Base-by-base conservation (phyloP, 2,329 filamentous ascomycete species). In the Cladophialophora immunda region DNA sequence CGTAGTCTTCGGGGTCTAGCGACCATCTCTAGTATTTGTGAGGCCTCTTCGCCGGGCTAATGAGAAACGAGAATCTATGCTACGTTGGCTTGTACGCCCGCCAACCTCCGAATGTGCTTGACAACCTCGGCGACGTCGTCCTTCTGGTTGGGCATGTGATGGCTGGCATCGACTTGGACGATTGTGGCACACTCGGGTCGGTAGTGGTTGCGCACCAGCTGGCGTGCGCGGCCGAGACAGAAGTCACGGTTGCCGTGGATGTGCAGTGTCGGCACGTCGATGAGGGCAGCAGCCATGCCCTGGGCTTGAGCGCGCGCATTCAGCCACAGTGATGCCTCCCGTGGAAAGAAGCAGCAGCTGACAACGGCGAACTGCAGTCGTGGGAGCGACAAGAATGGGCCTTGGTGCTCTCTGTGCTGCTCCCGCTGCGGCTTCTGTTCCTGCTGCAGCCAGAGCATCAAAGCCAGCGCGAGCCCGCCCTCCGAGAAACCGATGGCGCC, bases 391-490 rank as follows among this genome's bases (percentile, higher is more conserved):
- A 27, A 27, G 53, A 61, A n/a, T 22, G 8, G 41, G n/a, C 8
- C 41, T 11, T 22, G n/a, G 2, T 22, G 41, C n/a, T 47, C 41
- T 47, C 17, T 15, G 17, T 22, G 25, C 17, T 62, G 56, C 38
- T 64, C 6, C 32, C 27, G 52, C 25, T 58, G 60, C 27, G 58
- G 13, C 5, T 17, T 50, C 25, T 63, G 60, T 29, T 63, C 60
- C 60, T 63, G 62, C 50, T 64, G 62, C 8, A 61, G 57, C 62
- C 62, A 64, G 13, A 64, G 62, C 62, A 64, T 62, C 34, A 60
- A 11, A 30, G 62, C 60, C 62, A 61, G 55, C 62, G 62, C 62
- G 34, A 64, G 55, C 13, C 55, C 62, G 32, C 62, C 62, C 29
- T 64, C 62, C n/a, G 62, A 64, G 62, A 64, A 64, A n/a, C 55